Conservation (phyloP, 1,284 basidiomycete genomes). For the Moniliella sp. region DNA sequence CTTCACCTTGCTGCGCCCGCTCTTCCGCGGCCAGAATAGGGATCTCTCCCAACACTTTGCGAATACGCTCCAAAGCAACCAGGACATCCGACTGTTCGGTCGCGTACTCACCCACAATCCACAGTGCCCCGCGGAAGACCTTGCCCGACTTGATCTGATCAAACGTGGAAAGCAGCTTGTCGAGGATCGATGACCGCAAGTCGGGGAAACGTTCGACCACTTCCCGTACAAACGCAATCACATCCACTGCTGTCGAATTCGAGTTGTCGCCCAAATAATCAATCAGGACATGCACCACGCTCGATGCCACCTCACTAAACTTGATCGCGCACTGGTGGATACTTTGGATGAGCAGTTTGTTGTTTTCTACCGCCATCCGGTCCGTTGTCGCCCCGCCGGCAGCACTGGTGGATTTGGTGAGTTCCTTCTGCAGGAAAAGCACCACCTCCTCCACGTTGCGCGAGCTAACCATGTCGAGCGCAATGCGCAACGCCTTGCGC, state of each 20-base stretch:
- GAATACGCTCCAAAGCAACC: conserved; percentile 52
- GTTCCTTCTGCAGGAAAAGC: conserved; percentile 85
- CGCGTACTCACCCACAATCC: conserved; percentile 87
- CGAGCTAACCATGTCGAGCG: conserved; percentile 78
- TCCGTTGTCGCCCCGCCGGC: conserved; percentile 18
- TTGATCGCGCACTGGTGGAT: conserved; percentile 91
- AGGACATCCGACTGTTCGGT: conserved; percentile 18
- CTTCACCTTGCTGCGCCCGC: conserved; percentile 34
- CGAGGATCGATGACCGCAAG: conserved; percentile 60
- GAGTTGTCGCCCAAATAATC: conserved; percentile 91
- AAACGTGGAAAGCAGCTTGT: conserved; percentile 65
- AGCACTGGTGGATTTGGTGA: conserved; percentile 49
- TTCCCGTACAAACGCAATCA: conserved; percentile 84
- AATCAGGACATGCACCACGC: conserved; percentile 89
- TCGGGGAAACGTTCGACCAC: conserved; percentile 93
- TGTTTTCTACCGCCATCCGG: conserved; percentile 56
- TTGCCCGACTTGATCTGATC: conserved; percentile 84
- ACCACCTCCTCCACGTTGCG: conserved; percentile 96
- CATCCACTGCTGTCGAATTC: conserved; percentile 82
- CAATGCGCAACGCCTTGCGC: conserved; percentile 69
- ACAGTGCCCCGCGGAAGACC: conserved; percentile 83
- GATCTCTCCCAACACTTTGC: conserved; percentile 77
- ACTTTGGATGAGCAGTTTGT: conserved; percentile 85
- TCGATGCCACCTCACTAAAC: conserved; percentile 91
- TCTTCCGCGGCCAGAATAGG: conserved; percentile 58